A percentile compares a stretch with the other conserved stretches of the same genome.
phyloP scores from a whole-genome alignment of 257 asterid genomes.

The Ligustrum vulgare region DNA sequence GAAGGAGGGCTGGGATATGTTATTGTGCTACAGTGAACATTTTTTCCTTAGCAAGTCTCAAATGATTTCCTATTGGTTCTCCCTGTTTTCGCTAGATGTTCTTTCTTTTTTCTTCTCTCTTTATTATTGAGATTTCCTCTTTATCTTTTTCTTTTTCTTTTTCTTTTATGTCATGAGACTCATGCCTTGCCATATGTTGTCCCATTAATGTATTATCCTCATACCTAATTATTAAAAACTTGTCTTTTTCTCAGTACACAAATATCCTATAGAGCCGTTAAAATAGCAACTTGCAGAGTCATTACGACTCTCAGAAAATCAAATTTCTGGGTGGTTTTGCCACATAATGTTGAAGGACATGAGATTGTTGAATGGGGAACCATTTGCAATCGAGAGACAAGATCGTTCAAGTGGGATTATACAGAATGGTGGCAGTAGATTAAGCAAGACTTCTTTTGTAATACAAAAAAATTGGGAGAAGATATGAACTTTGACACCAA shows the following conservation, averaged over 20 bases:
- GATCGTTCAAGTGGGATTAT: constrained; percentile 66
- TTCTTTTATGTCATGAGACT: constrained; percentile 12
- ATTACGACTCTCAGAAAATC: constrained; percentile 87
- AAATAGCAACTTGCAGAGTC: constrained; percentile 72
- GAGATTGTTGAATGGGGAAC: too few relatives aligned
- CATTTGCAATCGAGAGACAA: too few relatives aligned
- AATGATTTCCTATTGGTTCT: too few relatives aligned
- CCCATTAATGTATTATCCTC: not conserved
- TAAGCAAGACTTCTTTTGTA: constrained; percentile 94
- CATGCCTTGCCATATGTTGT: constrained; percentile 9
- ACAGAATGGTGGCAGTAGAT: constrained; percentile 84
- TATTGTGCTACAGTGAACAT: too few relatives aligned
- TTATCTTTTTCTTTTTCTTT: too few relatives aligned
- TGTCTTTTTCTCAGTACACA: constrained; percentile 55
- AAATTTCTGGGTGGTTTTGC: constrained; percentile 97
- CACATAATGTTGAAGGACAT: constrained; percentile 92
- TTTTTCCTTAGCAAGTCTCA: too few relatives aligned
- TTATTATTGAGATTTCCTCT: too few relatives aligned
- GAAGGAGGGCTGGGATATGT: too few relatives aligned
- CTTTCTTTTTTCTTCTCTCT: too few relatives aligned
- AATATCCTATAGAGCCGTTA: constrained; percentile 73
- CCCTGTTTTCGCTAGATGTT: too few relatives aligned
- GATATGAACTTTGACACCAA: constrained; percentile 49
- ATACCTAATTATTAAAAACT: not conserved
- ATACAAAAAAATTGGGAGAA: constrained; percentile 82